Evolutionary conservation across 305 asterid species (phyloP), one percentile per base, ranked within the genome.

Genomic region (Plantago lanceolata): DNA sequence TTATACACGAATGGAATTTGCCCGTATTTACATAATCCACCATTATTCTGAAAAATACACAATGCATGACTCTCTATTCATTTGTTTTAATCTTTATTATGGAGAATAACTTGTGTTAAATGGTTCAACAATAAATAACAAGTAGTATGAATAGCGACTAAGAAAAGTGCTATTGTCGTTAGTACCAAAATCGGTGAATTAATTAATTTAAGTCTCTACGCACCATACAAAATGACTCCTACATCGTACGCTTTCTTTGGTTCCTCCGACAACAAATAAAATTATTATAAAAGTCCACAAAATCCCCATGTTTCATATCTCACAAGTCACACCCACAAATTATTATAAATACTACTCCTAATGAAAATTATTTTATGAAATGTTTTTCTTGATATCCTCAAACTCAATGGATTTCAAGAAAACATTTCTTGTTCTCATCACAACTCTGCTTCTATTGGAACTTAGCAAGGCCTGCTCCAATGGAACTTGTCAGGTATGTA

Each of bases 401-500:
- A 20, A 14, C 17, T 12, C 17, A 13, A 59, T 59, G 64, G 64
- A 59, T 40, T 2, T 40, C 12, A 59, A 59, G 52, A 59, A 59
- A 59, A 40, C 48, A 37, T 44, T 59, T 59, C 19, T 59, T 59
- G 64, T 47, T 17, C 26, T 59, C 17, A 12, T 59, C 35, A 59
- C 64, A 2, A n/a, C 16, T 40, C 43, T 40, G 64, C 51, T 59
- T 40, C 51, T 59, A 5, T 18, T 59, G 2, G 8, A 59, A 59
- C 51, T 40, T 20, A 17, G 53, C 53, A 12, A 57, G 21, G 70
- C 45, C 44, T 81, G 85, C 75, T 75, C 83, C 8, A 52, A 62
- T 48, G 80, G 79, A 72, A 59, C 76, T 13, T 72, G 84, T 78
- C 64, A 69, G 86, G 92, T 82, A 73, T 26, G 6, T 20, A 50